Evolutionary conservation across 352 stramenopile genomes (phyloP).

Genomic region (Globisporangium nunn): DNA sequence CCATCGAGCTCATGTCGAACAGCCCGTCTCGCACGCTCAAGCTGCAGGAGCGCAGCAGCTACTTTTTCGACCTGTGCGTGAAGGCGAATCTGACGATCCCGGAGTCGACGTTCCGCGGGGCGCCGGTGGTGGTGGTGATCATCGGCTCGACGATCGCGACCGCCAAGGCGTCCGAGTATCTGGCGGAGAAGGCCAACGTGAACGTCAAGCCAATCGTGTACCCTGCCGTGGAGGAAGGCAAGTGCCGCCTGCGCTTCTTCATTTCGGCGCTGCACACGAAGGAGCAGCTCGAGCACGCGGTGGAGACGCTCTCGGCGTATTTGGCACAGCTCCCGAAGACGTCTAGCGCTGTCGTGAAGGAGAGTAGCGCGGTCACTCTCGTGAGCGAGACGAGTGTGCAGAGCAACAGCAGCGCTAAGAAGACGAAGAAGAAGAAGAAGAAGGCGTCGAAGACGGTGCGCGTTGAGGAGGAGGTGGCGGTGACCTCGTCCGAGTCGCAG

Average conservation of each 20-base stretch:
- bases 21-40: slow-evolving; percentile 42
- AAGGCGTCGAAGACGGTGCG: neutral
- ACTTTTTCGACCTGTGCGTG: slow-evolving; percentile 75
- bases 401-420: neutral
- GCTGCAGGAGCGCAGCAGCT: slow-evolving; percentile 59
- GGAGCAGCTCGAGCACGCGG: slow-evolving; percentile 55
- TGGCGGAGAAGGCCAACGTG: slow-evolving; percentile 40
- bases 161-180: slow-evolving; percentile 59
- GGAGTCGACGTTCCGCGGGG: slow-evolving; percentile 50
- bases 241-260: slow-evolving; percentile 82
- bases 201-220: slow-evolving; percentile 87
- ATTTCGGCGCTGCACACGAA: slow-evolving; percentile 72
- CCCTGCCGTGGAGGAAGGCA: slow-evolving; percentile 77
- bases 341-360: neutral
- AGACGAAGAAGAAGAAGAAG: slow-evolving; percentile 1
- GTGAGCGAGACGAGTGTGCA: neutral
- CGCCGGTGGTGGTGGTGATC: slow-evolving; percentile 75
- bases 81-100: slow-evolving; percentile 56
- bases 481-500: slow-evolving; percentile 3
- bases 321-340: slow-evolving; percentile 8
- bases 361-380: neutral
- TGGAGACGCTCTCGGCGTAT: slow-evolving; percentile 33
- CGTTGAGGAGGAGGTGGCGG: slow-evolving; percentile 6
- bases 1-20: slow-evolving; percentile 59
- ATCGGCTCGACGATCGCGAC: slow-evolving; percentile 75